phyloP scores from a whole-genome alignment of 768 basidiomycete genomes.

The Termitomyces sp. region DNA sequence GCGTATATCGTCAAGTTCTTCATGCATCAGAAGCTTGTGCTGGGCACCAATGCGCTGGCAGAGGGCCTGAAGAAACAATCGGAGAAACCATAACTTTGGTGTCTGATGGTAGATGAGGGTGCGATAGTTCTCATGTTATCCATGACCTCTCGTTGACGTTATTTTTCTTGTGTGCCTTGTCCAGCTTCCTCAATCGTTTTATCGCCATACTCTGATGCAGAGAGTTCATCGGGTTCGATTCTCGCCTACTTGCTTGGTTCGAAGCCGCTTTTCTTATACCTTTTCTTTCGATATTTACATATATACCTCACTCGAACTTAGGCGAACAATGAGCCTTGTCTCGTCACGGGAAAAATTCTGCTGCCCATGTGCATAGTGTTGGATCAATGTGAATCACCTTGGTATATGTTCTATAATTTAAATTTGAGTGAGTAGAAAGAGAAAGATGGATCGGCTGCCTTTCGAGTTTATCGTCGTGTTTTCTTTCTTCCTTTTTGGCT shows the following conservation, averaged over 20 bases:
- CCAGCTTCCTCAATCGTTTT: neutral
- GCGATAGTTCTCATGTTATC: neutral
- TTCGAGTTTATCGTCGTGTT: too few species aligned
- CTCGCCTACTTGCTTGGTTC: too few species aligned
- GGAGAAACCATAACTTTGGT: constrained; percentile 27
- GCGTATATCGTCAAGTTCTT: constrained; percentile 52
- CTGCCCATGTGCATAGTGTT: neutral
- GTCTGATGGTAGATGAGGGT: neutral
- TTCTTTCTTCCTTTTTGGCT: too few species aligned
- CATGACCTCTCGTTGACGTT: neutral
- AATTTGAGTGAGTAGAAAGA: neutral
- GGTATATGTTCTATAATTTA: neutral
- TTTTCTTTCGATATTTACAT: neutral
- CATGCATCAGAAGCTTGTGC: constrained; percentile 36
- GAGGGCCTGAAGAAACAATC: constrained; percentile 51
- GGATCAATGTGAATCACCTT: neutral
- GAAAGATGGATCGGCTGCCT: too few species aligned
- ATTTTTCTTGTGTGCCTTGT: neutral
- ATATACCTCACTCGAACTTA: neutral
- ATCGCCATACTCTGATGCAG: neutral
- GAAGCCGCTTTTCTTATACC: neutral
- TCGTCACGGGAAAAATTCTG: neutral
- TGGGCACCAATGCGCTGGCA: constrained; percentile 52
- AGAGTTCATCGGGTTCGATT: neutral
- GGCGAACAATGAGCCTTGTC: neutral